Percentiles rank a stretch among this genome's conserved stretches.
Evolutionary conservation across 2,329 filamentous ascomycete species (phyloP).

Genomic region (Trichoderma asperellum): DNA sequence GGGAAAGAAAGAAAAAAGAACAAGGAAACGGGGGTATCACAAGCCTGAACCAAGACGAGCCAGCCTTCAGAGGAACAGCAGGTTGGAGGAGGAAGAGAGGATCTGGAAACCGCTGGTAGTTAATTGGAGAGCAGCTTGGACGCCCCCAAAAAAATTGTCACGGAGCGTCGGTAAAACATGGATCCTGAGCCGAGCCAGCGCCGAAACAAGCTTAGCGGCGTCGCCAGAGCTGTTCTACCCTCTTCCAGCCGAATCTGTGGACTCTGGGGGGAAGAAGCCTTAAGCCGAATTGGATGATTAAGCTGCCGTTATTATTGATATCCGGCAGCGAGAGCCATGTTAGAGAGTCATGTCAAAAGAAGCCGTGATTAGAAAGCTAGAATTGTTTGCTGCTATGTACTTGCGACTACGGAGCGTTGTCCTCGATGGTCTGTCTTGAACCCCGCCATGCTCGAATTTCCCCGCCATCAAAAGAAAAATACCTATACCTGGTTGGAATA

Average conservation of each 20-base stretch:
- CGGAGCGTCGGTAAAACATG: constrained; percentile 48
- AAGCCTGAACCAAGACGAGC: constrained; percentile 35
- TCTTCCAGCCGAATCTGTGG: constrained; percentile 44
- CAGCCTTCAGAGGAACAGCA: constrained; percentile 19
- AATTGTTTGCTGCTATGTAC: neutral
- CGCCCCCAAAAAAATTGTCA: constrained; percentile 48
- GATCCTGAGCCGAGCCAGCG: constrained; percentile 40
- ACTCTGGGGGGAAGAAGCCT: neutral
- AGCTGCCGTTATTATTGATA: neutral
- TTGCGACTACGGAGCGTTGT: neutral
- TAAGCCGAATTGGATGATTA: constrained; percentile 20
- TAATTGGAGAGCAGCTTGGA: constrained; percentile 32
- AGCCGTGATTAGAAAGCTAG: neutral
- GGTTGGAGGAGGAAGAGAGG: constrained; percentile 30
- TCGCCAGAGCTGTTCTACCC: constrained; percentile 40
- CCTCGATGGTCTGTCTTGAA: neutral
- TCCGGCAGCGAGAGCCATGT: neutral
- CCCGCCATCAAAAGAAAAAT: neutral
- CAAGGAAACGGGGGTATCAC: constrained; percentile 35
- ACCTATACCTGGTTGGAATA: neutral
- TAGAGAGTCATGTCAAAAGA: neutral
- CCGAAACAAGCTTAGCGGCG: constrained; percentile 39
- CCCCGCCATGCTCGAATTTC: constrained; percentile 11
- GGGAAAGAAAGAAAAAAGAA: constrained; percentile 34
- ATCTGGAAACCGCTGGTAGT: constrained; percentile 32